A percentile compares a stretch with the other conserved stretches of the same genome.
phyloP scores from a whole-genome alignment of 2,329 filamentous ascomycete genomes.

The Aspergillus sp. region DNA sequence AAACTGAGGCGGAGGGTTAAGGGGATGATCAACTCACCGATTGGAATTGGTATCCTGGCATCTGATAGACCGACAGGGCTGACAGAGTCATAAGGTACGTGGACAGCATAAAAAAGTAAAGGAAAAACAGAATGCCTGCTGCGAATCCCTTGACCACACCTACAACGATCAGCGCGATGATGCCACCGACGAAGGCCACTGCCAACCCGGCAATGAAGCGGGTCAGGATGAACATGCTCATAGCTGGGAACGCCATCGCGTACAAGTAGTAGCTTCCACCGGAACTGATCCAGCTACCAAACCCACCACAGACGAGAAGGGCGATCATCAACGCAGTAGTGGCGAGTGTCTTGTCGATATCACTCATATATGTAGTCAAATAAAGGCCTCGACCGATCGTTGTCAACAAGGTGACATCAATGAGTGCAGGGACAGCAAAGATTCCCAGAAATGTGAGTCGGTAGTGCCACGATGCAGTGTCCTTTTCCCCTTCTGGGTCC shows the following conservation, averaged over 20 bases:
- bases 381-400: conserved; percentile 62
- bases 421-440: conserved; percentile 62
- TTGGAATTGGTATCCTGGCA: conserved; percentile 54
- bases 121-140: conserved; percentile 57
- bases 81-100: conserved; percentile 55
- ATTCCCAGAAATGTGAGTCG: conserved; percentile 61
- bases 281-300: conserved; percentile 64
- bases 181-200: conserved; percentile 52
- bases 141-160: conserved; percentile 45
- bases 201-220: conserved; percentile 52
- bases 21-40: conserved; percentile 32
- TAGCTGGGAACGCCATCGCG: conserved; percentile 56
- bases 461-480: conserved; percentile 48
- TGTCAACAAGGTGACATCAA: conserved; percentile 61
- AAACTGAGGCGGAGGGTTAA: no score
- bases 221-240: conserved; percentile 56
- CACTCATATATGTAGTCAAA: conserved; percentile 58
- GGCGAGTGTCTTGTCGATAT: conserved; percentile 49
- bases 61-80: conserved; percentile 54
- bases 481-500: conserved; percentile 45
- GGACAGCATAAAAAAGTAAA: conserved; percentile 59
- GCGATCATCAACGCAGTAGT: conserved; percentile 61
- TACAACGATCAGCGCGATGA: conserved; percentile 56
- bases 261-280: conserved; percentile 63
- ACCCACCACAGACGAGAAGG: conserved; percentile 59